phyloP scores from a whole-genome alignment of 768 basidiomycete species.

The Pholiota molesta region DNA sequence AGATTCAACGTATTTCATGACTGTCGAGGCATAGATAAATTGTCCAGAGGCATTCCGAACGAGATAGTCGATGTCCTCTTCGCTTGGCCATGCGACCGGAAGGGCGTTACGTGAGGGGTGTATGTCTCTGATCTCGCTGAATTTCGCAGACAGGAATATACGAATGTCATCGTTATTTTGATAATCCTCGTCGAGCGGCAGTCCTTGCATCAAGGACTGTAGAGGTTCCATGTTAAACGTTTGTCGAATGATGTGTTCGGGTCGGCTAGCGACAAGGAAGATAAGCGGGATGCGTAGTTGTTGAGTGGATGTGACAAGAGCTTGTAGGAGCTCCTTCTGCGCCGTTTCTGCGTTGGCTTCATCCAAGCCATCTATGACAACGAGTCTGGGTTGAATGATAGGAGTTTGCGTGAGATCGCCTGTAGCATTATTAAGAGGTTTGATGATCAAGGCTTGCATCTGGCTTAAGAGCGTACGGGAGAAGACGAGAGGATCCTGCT shows the following conservation, averaged over 20 bases:
- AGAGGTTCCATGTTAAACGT: neutral
- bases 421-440: neutral
- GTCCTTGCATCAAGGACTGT: neutral
- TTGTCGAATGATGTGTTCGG: neutral
- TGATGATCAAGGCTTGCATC: neutral
- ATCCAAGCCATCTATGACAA: slow-evolving; percentile 4
- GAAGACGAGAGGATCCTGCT: neutral
- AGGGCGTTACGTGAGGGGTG: neutral
- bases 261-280: slow-evolving; percentile 4
- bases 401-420: neutral
- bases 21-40: slow-evolving; percentile 15
- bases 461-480: neutral
- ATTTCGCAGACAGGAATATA: neutral
- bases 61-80: slow-evolving; percentile 1
- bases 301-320: neutral
- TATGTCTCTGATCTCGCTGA: neutral
- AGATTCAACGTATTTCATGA: slow-evolving; percentile 10
- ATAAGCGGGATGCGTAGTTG: neutral
- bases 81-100: slow-evolving; percentile 4
- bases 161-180: neutral
- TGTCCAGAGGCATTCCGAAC: slow-evolving; percentile 16
- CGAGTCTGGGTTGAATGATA: neutral
- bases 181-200: neutral
- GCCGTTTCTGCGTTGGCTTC: neutral
- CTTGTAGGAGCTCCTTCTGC: neutral